A percentile compares a stretch with the other conserved stretches of the same genome.
Evolutionary conservation across 768 basidiomycete species (phyloP).

Genomic region (Mycena venus): DNA sequence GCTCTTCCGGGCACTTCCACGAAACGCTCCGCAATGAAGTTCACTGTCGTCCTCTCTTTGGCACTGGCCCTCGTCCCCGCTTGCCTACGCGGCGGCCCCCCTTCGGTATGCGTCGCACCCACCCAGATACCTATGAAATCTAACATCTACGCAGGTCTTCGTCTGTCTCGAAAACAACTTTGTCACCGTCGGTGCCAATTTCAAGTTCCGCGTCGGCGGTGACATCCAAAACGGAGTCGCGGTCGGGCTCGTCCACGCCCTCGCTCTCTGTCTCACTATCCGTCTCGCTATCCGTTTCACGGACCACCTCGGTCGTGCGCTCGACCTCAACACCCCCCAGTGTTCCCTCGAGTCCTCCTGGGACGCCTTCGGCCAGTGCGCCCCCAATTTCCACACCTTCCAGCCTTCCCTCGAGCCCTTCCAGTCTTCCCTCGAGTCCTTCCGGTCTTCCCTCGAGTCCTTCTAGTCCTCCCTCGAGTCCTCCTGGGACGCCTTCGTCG

Average conservation of each 20-base stretch:
- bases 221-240: too few relatives aligned
- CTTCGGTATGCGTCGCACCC: not conserved
- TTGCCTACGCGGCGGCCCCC: not conserved
- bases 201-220: not conserved
- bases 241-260: not conserved
- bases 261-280: not conserved
- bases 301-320: not conserved
- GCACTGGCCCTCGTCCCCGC: not conserved
- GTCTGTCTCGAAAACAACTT: not conserved
- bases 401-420: not conserved
- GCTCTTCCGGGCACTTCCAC: not conserved
- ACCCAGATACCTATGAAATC: not conserved
- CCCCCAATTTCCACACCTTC: not conserved
- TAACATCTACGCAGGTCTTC: not conserved
- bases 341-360: not conserved
- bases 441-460: not conserved
- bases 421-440: not conserved
- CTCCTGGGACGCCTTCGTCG: not conserved
- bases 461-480: not conserved
- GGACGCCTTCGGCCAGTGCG: too few relatives aligned
- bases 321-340: not conserved
- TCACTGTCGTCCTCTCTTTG: not conserved
- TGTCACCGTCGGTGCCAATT: not conserved
- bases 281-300: too few relatives aligned
- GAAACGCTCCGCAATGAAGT: constrained; percentile 22